A percentile compares a stretch with the other conserved stretches of the same genome.
These are phyloP conservation scores for Fusarium nygamai DNA, from an alignment of 2,329 filamentous ascomycete species.

Conservation along the genomic window DNA sequence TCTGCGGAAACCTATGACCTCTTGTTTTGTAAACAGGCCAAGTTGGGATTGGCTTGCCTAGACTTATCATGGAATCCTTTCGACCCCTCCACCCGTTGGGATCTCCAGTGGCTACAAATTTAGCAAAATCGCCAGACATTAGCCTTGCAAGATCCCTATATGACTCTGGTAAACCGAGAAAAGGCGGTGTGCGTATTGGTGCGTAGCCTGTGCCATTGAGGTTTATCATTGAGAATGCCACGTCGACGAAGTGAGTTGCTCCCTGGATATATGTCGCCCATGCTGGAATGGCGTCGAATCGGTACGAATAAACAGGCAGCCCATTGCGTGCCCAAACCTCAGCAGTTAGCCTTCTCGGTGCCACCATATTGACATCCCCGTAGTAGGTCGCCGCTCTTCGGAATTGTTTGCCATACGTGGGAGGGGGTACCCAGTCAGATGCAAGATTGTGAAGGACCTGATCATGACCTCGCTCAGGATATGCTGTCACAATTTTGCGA, in stretches of 20 bases:
- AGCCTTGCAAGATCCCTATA: slow-evolving; percentile 14
- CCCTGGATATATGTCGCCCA: slow-evolving; percentile 21
- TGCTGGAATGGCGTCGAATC: slow-evolving; percentile 19
- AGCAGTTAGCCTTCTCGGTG: slow-evolving; percentile 9
- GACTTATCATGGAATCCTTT: background rate
- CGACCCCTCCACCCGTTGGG: slow-evolving; percentile 22
- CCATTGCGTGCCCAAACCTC: slow-evolving; percentile 41
- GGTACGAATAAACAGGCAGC: slow-evolving; percentile 13
- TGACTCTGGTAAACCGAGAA: slow-evolving; percentile 1
- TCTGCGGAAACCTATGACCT: background rate
- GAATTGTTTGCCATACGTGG: slow-evolving; percentile 7
- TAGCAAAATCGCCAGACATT: slow-evolving; percentile 13
- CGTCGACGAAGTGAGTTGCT: slow-evolving; percentile 18
- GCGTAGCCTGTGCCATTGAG: slow-evolving; percentile 16
- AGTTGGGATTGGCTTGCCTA: background rate
- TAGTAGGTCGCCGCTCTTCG: slow-evolving; percentile 19
- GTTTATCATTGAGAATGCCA: slow-evolving; percentile 22
- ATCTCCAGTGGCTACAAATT: slow-evolving; percentile 16
- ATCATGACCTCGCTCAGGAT: background rate
- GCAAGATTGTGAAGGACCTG: slow-evolving; percentile 11
- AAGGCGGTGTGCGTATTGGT: slow-evolving; percentile 14
- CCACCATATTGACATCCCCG: slow-evolving; percentile 18
- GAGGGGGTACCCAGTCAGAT: slow-evolving; percentile 4
- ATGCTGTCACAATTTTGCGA: background rate
- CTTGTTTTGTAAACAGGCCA: slow-evolving; percentile 3